These are phyloP conservation scores for Trichoderma koningiopsis DNA, from an alignment of 2,329 filamentous ascomycete species.

Conservation along the genomic window DNA sequence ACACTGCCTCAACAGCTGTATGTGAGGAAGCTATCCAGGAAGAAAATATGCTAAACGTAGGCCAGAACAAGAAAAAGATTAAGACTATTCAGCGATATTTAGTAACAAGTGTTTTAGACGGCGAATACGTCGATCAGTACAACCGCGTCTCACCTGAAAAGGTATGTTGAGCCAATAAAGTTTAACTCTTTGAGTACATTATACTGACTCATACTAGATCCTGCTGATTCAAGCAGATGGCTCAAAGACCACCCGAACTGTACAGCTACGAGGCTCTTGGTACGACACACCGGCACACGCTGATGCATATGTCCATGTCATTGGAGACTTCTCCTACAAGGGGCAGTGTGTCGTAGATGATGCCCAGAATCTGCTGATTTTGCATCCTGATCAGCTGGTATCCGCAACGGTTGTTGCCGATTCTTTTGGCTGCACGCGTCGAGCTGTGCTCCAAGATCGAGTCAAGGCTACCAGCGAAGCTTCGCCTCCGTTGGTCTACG, in stretches of 20 bases:
- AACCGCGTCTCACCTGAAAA: slow-evolving; percentile 68
- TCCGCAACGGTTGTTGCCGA: slow-evolving; percentile 96
- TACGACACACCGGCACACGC: slow-evolving; percentile 73
- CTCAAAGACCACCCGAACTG: slow-evolving; percentile 63
- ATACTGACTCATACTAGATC: slow-evolving; percentile 54
- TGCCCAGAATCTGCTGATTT: slow-evolving; percentile 77
- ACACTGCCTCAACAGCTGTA: slow-evolving; percentile 40
- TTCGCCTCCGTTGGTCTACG: slow-evolving; percentile 82
- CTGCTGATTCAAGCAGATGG: slow-evolving; percentile 81
- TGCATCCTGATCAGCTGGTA: slow-evolving; percentile 93
- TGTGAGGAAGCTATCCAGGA: slow-evolving; percentile 35
- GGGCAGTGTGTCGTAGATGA: slow-evolving; percentile 85
- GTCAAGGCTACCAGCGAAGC: slow-evolving; percentile 87
- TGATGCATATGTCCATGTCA: slow-evolving; percentile 81
- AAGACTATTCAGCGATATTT: slow-evolving; percentile 86
- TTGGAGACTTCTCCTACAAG: slow-evolving; percentile 70
- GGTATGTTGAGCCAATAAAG: slow-evolving; percentile 50
- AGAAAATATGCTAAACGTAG: slow-evolving; percentile 61
- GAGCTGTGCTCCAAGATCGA: slow-evolving; percentile 90
- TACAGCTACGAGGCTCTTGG: slow-evolving; percentile 86
- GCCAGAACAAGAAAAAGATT: slow-evolving; percentile 66
- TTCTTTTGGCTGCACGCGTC: slow-evolving; percentile 86
- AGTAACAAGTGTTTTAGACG: slow-evolving; percentile 71
- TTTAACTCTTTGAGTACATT: background rate
- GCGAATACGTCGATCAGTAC: slow-evolving; percentile 65